Evolutionary conservation across 331 rosid genomes (phyloP).

Genomic region (Acacia pycnantha): DNA sequence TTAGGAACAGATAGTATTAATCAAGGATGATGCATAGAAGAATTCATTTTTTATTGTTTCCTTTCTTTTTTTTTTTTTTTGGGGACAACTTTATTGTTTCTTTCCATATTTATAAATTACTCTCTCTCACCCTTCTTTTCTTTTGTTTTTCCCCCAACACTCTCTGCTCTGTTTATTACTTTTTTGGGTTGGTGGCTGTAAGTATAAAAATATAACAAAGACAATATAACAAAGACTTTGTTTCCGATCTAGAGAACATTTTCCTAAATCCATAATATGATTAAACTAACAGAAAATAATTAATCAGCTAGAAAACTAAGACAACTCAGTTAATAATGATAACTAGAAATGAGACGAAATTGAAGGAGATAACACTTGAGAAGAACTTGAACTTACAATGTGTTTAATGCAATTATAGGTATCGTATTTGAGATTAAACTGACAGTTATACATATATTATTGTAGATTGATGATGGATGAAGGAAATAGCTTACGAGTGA

Average conservation of each 20-base stretch:
- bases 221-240: neutral
- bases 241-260: neutral
- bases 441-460: neutral
- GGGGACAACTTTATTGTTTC: too few species aligned
- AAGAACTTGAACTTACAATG: neutral
- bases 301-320: neutral
- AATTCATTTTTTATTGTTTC: too few species aligned
- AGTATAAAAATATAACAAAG: too few species aligned
- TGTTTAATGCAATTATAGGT: neutral
- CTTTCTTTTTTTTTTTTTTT: too few species aligned
- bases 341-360: neutral
- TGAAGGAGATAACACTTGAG: too few species aligned
- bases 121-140: neutral
- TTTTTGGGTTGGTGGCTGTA: too few species aligned
- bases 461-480: neutral
- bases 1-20: too few species aligned
- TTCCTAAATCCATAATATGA: neutral
- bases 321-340: neutral
- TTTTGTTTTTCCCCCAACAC: too few species aligned
- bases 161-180: too few species aligned
- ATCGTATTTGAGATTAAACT: neutral
- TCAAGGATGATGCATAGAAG: neutral
- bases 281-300: neutral
- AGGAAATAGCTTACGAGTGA: slow-evolving; percentile 42
- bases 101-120: too few species aligned